Base-by-base conservation (phyloP, 2,329 filamentous ascomycete species). In the Aspergillus sp. region DNA sequence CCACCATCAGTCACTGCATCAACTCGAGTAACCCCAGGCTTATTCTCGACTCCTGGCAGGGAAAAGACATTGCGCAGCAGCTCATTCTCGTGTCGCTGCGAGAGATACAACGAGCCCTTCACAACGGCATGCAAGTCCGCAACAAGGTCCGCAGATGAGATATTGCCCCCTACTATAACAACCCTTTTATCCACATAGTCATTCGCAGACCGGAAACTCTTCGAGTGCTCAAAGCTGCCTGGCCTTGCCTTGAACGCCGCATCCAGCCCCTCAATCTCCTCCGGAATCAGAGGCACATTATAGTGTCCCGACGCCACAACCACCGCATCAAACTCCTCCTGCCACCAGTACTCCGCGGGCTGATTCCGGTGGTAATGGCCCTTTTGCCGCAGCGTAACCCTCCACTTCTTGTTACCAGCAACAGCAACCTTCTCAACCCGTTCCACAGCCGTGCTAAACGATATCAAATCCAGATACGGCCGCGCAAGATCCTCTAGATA, bases 251-350 rank as follows among this genome's bases (percentile, higher is more conserved):
- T 52, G 15, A 73, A 67, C 18, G 66, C 74, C 13, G 69, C 68
- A 3, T 55, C 39, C 0, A 80, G 56, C 0, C 77, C 76, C 0
- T 66, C 56, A 7, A 79, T 71, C 1, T 68, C 58, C 1, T 68
- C 58, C 0, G 76, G 77, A 4, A 79, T 64, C 45, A 66, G 71
- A 0, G 76, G 76, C 2, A 79, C 64, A 39, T 69, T 71, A 56
- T 77, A 79, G 57, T 79, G 76, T 0, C 77, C 77, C 0, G 66
- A 72, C 0, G 77, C 77, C 34, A 78, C 73, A 13, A 79, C 65
- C 0, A 79, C 53, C 0, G 76, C 76, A 60, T 80, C 76, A 20
- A 78, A 78, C 0, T 57, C 61, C 59, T 79, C 71, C 20, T 68
- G 59, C 76, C 73, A 75, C 74, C 74, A 76, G 61, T 69, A 65